Base-by-base conservation (phyloP, 257 asterid species). In the Solanum rostratum region DNA sequence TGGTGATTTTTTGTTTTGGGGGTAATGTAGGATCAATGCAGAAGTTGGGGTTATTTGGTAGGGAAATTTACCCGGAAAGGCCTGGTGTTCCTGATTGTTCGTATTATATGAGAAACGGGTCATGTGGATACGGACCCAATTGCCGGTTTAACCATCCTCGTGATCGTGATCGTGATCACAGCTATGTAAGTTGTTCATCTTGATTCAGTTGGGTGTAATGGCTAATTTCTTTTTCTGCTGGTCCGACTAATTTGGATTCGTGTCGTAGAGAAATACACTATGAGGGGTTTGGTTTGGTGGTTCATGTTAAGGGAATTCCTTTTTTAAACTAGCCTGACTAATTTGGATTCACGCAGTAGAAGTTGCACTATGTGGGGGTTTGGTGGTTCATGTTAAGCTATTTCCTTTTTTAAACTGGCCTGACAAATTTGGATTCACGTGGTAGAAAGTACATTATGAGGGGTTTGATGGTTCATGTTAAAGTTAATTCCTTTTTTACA, bases 131-230 rank as follows among this genome's bases (percentile, higher is more conserved):
- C 81, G 98, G 94, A 79, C 89, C 88, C 85, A 94, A 92, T 89
- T 95, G 98, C 91, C 95, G 98, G 80, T 95, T 85, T 87, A 93
- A 93, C 86, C 98, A 95, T 88, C 98, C 98, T 53, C 91, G 86
- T 46, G 92, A 95, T 92, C 91, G 86, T 46, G 92, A 95, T 92
- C 95, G 76, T 33, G 46, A 57, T 57, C 65, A 92, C 19, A 83
- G 80, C 91, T 85, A 91, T 73, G 98, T 95, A 84, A 87, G 94
- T 79, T 74, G 68, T 83, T 76, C 15, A 83, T 62, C 78, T 18
- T 22, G 14, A 14, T 43, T 78, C 79, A 62, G 81, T 9, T 83
- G 83, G 52, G 3, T 71, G 37, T n/a, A 52, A 80, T 14, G 46
- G 46, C 13, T 50, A 65, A 7, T 83, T 55, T 14, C 39, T 3